Percentiles rank a stretch among this genome's conserved stretches.
Evolutionary conservation across 2,329 filamentous ascomycete species (phyloP).

Genomic region (Colletotrichum sp.): DNA sequence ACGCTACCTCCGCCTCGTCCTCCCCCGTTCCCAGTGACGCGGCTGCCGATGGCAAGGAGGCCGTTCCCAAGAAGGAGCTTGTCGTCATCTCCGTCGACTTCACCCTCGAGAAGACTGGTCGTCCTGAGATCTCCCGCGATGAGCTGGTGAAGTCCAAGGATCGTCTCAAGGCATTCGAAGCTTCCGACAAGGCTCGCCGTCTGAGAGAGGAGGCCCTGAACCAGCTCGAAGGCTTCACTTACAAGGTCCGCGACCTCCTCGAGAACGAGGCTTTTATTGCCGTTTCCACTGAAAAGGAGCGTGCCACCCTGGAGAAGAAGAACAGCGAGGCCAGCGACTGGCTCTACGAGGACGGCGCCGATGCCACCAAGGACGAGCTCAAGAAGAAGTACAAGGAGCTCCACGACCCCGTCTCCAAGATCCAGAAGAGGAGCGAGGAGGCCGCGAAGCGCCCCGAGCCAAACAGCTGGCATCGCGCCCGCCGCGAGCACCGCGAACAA

Average conservation of each 20-base stretch:
- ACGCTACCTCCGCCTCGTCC: conserved; percentile 24
- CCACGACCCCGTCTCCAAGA: conserved; percentile 77
- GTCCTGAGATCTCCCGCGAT: conserved; percentile 52
- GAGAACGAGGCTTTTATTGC: conserved; percentile 77
- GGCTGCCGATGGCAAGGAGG: conserved; percentile 52
- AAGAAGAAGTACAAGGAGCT: conserved; percentile 79
- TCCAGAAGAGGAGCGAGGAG: conserved; percentile 79
- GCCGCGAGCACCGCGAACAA: not conserved
- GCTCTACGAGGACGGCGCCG: conserved; percentile 85
- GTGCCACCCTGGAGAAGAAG: conserved; percentile 69
- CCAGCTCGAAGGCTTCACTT: conserved; percentile 91
- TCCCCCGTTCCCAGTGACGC: conserved; percentile 53
- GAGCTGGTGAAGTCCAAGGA: conserved; percentile 63
- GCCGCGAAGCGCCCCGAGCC: conserved; percentile 69
- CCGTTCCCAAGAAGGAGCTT: conserved; percentile 65
- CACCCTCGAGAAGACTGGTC: conserved; percentile 54
- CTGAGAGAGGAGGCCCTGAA: conserved; percentile 88
- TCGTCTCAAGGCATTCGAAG: conserved; percentile 82
- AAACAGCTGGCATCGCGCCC: not conserved
- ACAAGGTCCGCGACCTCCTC: conserved; percentile 83
- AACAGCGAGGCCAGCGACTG: conserved; percentile 79
- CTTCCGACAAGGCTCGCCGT: conserved; percentile 79
- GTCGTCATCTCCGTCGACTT: conserved; percentile 59
- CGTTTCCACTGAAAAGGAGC: conserved; percentile 72
- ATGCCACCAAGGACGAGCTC: conserved; percentile 77